phyloP scores from a whole-genome alignment of 2,329 filamentous ascomycete genomes.

The Trichoderma semiorbis region DNA sequence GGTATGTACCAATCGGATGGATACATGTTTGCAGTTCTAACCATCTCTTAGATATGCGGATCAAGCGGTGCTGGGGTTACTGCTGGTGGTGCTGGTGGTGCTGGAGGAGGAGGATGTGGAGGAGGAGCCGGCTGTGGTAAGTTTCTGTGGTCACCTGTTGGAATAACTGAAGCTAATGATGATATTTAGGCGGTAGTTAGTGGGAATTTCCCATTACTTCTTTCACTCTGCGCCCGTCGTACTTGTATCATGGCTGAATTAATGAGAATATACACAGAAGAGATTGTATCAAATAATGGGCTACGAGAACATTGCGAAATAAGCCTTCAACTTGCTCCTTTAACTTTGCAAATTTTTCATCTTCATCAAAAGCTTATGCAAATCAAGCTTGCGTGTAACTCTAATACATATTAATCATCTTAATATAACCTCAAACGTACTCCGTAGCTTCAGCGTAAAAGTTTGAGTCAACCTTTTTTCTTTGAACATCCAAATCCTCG shows the following conservation, averaged over 20 bases:
- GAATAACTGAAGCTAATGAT: background rate
- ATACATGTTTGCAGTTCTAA: background rate
- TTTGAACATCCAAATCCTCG: background rate
- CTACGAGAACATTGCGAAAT: background rate
- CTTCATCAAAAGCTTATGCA: background rate
- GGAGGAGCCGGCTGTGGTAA: constrained; percentile 24
- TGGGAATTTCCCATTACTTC: too few species aligned
- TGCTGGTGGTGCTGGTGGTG: constrained; percentile 41
- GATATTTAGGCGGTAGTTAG: background rate
- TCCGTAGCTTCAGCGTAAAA: background rate
- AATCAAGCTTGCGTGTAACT: too few species aligned
- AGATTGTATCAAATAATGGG: background rate
- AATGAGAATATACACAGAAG: background rate
- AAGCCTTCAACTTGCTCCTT: background rate
- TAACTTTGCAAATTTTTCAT: background rate
- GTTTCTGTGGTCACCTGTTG: background rate
- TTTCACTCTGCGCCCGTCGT: too few species aligned
- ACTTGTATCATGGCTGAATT: background rate
- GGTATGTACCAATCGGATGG: background rate
- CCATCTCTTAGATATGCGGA: constrained; percentile 2
- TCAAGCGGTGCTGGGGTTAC: constrained; percentile 26
- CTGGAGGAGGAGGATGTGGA: constrained; percentile 32
- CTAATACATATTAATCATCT: background rate
- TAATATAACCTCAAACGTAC: background rate
- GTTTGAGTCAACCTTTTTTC: background rate